Percentiles rank a stretch among this genome's conserved stretches.
These are phyloP conservation scores for Colletotrichum theobromicola DNA, from an alignment of 2,329 filamentous ascomycete genomes.

Conservation along the genomic window DNA sequence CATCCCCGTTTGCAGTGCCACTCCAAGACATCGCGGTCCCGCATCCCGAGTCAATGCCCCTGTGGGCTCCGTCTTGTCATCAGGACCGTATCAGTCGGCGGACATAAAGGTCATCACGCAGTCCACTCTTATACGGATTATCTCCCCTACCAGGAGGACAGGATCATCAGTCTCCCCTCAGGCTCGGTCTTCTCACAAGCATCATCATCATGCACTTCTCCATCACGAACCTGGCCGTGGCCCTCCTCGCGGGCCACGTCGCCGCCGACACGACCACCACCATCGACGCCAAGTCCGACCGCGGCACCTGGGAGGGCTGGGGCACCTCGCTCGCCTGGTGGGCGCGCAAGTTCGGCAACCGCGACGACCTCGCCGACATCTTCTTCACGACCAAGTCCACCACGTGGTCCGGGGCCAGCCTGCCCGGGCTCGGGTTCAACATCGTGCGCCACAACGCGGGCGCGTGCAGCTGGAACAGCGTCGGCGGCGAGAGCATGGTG, in stretches of 20 bases:
- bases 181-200: not conserved
- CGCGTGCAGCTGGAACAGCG: constrained; percentile 39
- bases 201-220: not conserved
- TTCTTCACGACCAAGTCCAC: constrained; percentile 42
- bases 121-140: not conserved
- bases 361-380: constrained; percentile 44
- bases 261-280: not conserved
- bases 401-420: constrained; percentile 26
- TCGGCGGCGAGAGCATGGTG: constrained; percentile 37
- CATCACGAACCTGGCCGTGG: not conserved
- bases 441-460: constrained; percentile 50
- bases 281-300: constrained; percentile 31
- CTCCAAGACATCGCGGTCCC: not conserved
- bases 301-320: constrained; percentile 49
- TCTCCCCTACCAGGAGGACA: not conserved
- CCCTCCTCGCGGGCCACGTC: not conserved
- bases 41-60: constrained; percentile 4
- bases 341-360: constrained; percentile 43
- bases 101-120: not conserved
- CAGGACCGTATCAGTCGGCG: not conserved
- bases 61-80: not conserved
- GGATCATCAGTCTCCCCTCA: not conserved
- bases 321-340: constrained; percentile 49
- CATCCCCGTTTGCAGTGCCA: not conserved
- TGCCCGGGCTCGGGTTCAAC: constrained; percentile 46